Evolutionary conservation across 768 basidiomycete species (phyloP), one percentile per base, ranked within the genome.

Genomic region (Xanthoconium stramineum): DNA sequence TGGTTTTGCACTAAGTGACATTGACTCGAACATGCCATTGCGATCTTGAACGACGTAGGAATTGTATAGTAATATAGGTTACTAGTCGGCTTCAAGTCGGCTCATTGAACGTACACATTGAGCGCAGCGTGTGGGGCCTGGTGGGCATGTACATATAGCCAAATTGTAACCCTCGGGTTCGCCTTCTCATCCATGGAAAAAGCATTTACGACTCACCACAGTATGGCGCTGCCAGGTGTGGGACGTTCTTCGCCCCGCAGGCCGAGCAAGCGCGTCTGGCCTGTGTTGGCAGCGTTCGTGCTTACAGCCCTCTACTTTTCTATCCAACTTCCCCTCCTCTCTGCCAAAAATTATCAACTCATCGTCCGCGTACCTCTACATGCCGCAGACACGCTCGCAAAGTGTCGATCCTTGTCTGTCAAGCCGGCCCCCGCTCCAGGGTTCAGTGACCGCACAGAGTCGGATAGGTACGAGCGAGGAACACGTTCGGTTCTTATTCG

Each of bases 391-490:
- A 74, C 70, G 15, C 63, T 83, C 28, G 67, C 75, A 20, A 76
- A 72, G 60, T 88, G 85, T 64, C 73, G 72, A 12, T 68, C 75
- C 12, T 68, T 86, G 42, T 55, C 74, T 14, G 50, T 65, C 59
- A 61, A 75, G 59, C 71, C 82, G 3, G 82, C 76, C 0, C 76
- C 80, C 9, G 71, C 80, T 28, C 45, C 64, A 0, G 63, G 78
- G 37, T 87, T 86, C 56, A 64, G 75, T 61, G 52, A 62, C 11
- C 81, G 88, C 12, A 71, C 73, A 9, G 68, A 69, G 33, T 85
- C 83, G 15, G 85, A 88, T 62, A 75, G 86, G 30, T 81, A 75
- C 57, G 81, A 75, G 8, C 66, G 66, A 0, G 86, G 83, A 0
- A 86, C 89, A 1, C 64, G 64, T 5, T 67, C 84, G 1, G 75